Conservation (phyloP, 2,329 filamentous ascomycete species). For the Elsinoe necatrix region DNA sequence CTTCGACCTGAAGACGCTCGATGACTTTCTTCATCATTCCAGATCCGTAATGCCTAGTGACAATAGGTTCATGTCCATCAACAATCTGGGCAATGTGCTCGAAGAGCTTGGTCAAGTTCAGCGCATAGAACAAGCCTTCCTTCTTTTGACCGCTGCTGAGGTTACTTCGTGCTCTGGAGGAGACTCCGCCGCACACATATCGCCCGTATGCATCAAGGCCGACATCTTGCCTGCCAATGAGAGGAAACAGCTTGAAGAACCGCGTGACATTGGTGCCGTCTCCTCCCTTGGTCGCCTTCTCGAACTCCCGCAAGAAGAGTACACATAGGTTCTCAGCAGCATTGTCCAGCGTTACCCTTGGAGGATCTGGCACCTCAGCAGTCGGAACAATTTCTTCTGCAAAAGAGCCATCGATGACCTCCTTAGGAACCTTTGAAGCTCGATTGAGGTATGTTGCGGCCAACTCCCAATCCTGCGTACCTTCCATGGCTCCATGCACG, state of each 20-base stretch:
- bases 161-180: slow-evolving; percentile 69
- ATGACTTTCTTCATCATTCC: slow-evolving; percentile 95
- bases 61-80: slow-evolving; percentile 79
- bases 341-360: slow-evolving; percentile 74
- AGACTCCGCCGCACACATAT: slow-evolving; percentile 94
- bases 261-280: slow-evolving; percentile 84
- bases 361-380: slow-evolving; percentile 87
- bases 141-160: slow-evolving; percentile 59
- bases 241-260: slow-evolving; percentile 95
- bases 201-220: slow-evolving; percentile 90
- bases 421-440: slow-evolving; percentile 68
- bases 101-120: slow-evolving; percentile 81
- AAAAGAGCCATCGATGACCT: slow-evolving; percentile 76
- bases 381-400: slow-evolving; percentile 89
- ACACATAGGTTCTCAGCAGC: slow-evolving; percentile 84
- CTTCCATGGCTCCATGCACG: slow-evolving; percentile 92
- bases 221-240: slow-evolving; percentile 81
- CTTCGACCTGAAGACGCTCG: slow-evolving; percentile 84
- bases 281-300: slow-evolving; percentile 78
- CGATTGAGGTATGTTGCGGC: slow-evolving; percentile 82
- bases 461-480: slow-evolving; percentile 96
- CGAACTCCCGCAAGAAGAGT: slow-evolving; percentile 88
- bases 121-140: slow-evolving; percentile 86
- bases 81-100: slow-evolving; percentile 97
- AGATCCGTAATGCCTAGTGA: slow-evolving; percentile 85